phyloP scores from a whole-genome alignment of 257 asterid genomes.

The Thymus quinquecostatus region DNA sequence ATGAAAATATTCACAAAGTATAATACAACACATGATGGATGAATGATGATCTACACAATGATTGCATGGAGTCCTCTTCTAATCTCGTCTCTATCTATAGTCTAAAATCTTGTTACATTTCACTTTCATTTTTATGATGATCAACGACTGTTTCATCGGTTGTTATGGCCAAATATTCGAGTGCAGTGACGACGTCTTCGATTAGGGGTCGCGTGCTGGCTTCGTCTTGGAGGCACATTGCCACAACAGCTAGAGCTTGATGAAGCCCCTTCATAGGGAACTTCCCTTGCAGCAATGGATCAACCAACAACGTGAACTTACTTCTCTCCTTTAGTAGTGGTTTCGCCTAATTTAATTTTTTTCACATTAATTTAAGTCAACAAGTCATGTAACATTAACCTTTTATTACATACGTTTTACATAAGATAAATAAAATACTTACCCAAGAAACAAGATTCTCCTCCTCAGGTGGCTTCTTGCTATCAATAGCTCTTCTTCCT shows the following conservation, averaged over 20 bases:
- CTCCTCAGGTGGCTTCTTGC: slow-evolving; percentile 48
- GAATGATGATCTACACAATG: no score
- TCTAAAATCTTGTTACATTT: no score
- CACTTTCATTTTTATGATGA: background rate
- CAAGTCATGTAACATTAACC: no score
- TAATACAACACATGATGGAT: no score
- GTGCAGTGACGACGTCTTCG: slow-evolving; percentile 62
- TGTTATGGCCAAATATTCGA: slow-evolving; percentile 42
- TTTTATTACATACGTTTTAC: no score
- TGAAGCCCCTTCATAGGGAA: slow-evolving; percentile 48
- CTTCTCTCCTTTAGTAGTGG: slow-evolving; percentile 53
- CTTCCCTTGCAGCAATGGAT: slow-evolving; percentile 50
- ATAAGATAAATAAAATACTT: slow-evolving; percentile 2
- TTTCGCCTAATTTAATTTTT: slow-evolving; percentile 38
- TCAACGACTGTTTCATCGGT: slow-evolving; percentile 29
- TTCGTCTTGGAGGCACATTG: slow-evolving; percentile 61
- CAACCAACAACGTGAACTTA: slow-evolving; percentile 45
- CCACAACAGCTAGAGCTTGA: slow-evolving; percentile 56
- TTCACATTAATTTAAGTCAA: no score
- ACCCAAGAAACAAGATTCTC: slow-evolving; percentile 62
- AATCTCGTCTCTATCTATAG: no score
- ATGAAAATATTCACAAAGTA: no score
- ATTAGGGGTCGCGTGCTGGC: slow-evolving; percentile 54
- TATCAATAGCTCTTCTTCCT: slow-evolving; percentile 54
- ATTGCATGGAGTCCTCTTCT: no score